Evolutionary conservation across 345 rosid genomes (phyloP).

Genomic region (Draba incana): DNA sequence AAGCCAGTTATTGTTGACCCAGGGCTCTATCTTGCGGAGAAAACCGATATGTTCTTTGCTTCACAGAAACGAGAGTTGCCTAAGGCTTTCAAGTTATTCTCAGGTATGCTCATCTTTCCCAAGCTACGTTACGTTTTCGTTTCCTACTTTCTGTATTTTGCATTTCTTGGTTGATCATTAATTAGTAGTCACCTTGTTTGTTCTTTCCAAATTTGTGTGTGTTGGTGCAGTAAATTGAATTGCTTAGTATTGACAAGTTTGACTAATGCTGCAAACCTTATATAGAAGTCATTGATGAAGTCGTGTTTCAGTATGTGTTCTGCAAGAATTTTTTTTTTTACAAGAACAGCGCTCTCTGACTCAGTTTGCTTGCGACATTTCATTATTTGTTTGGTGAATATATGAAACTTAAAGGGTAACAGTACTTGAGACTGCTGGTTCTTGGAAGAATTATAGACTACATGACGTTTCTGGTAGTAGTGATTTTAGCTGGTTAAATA

Average conservation of each 20-base stretch:
- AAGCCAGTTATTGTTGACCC: slow-evolving; percentile 93
- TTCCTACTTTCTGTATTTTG: not conserved
- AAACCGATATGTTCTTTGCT: slow-evolving; percentile 71
- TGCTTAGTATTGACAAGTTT: slow-evolving; percentile 6
- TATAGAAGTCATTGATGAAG: not conserved
- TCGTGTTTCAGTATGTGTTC: slow-evolving; percentile 1
- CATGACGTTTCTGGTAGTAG: not conserved
- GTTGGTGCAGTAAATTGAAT: slow-evolving; percentile 8
- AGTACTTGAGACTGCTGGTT: slow-evolving; percentile 3
- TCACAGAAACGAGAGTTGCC: slow-evolving; percentile 84
- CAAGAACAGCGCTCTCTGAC: not conserved
- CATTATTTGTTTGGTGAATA: not conserved
- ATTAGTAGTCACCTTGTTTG: slow-evolving; percentile 4
- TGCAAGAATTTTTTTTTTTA: slow-evolving; percentile 1
- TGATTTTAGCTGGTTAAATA: slow-evolving; percentile 13
- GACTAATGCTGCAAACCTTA: not conserved
- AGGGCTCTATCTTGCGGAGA: slow-evolving; percentile 82
- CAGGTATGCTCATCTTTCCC: slow-evolving; percentile 55
- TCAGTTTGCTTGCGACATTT: not conserved
- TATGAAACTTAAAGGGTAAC: not conserved
- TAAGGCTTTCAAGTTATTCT: slow-evolving; percentile 69
- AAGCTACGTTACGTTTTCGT: not conserved
- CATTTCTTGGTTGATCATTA: not conserved
- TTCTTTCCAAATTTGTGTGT: slow-evolving; percentile 1
- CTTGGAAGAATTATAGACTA: slow-evolving; percentile 13